Base-by-base conservation (phyloP, 2,329 filamentous ascomycete genomes). In the Aspergillus fructus region DNA sequence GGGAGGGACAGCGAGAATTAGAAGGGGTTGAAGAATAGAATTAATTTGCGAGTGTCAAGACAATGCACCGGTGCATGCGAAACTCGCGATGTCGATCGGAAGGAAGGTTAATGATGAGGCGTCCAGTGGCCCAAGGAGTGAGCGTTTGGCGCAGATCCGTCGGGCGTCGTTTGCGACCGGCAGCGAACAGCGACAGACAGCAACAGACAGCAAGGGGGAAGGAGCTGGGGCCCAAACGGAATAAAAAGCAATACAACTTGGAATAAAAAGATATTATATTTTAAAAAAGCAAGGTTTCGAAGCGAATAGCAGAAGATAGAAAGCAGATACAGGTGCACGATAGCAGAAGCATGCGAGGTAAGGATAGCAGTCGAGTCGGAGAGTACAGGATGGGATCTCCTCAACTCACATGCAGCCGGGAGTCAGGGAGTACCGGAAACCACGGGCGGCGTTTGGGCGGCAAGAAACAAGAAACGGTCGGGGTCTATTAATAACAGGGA, bases 321-420 rank as follows among this genome's bases (percentile, higher is more conserved):
- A 27, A 23, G 27, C 9, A 19, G n/a, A 58, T 56, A 63, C 60
- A 62, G 66, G 34, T 3, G 15, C 12, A 37, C 15, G 34, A 37
- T 64, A 69, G 50, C 64, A 69, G 50, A 40, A 71, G 68, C 62
- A 70, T 67, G 70, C 66, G 69, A 70, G 59, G 59, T 64, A 66
- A 39, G 39, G 50, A 53, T 53, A 39, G 40, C 42, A n/a, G 40
- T 48, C 42, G 39, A 53, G 43, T 39, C 13, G 23, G 30, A 34
- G 21, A 45, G 53, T 56, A 55, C 49, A 52, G 47, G 42, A 49
- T 33, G 17, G 48, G 50, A 23, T 48, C 48, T 57, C 49, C 48
- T 37, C 57, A 56, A 53, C 57, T 60, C 60, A 62, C 55, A 60
- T 62, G 60, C 55, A 49, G 37, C 47, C 52, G 55, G 51, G 52